Percentiles rank a stretch among this genome's conserved stretches.
Conservation (phyloP, 2,329 filamentous ascomycete genomes). For the Ophiostoma ulmi region DNA sequence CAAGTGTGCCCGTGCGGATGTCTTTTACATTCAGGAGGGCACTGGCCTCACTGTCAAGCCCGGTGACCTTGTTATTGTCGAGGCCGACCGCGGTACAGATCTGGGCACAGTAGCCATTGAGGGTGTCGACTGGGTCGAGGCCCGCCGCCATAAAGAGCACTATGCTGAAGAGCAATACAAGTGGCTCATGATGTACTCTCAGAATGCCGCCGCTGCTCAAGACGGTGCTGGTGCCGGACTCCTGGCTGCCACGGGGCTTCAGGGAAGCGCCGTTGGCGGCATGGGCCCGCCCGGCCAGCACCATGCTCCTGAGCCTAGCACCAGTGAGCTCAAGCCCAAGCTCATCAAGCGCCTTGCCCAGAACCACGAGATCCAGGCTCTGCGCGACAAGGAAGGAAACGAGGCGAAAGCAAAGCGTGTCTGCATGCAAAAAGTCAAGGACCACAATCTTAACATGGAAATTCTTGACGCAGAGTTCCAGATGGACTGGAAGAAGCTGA, state of each 20-base stretch:
- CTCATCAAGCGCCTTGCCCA: conserved; percentile 94
- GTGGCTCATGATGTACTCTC: conserved; percentile 98
- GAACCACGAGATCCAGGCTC: conserved; percentile 78
- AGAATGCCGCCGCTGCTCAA: conserved; percentile 61
- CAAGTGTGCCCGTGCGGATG: conserved; percentile 91
- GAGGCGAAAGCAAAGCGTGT: conserved; percentile 96
- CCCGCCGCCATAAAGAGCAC: conserved; percentile 83
- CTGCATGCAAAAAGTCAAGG: conserved; percentile 92
- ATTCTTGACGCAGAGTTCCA: conserved; percentile 98
- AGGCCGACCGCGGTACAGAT: conserved; percentile 93
- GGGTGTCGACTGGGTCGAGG: conserved; percentile 80
- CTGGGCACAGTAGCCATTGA: conserved; percentile 86
- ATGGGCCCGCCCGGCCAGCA: conserved; percentile 73
- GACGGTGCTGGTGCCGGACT: conserved; percentile 58
- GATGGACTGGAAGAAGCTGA: conserved; percentile 98
- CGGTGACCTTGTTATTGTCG: conserved; percentile 93
- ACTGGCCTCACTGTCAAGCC: conserved; percentile 85
- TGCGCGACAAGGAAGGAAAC: conserved; percentile 93
- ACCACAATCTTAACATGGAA: conserved; percentile 90
- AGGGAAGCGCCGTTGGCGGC: conserved; percentile 67
- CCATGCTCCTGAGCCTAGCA: conserved; percentile 64
- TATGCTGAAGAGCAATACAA: conserved; percentile 95
- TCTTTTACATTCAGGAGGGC: conserved; percentile 95
- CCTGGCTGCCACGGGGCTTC: conserved; percentile 58
- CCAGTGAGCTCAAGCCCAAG: conserved; percentile 83